phyloP scores from a whole-genome alignment of 768 basidiomycete species.

The Lentinus brumalis region DNA sequence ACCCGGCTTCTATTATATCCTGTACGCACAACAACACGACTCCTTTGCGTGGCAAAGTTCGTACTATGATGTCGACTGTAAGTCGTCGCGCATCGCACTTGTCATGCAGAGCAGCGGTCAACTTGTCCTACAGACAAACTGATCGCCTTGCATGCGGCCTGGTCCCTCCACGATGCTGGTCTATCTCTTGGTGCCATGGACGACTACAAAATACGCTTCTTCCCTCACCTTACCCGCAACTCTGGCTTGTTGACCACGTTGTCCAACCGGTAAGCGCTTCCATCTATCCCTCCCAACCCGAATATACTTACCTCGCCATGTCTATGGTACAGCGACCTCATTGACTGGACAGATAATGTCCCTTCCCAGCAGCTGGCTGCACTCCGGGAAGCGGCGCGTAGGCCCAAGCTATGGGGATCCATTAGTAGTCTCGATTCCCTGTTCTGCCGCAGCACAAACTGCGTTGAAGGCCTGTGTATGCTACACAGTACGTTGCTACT shows the following conservation, averaged over 20 bases:
- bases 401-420: background rate
- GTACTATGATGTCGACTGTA: slow-evolving; percentile 50
- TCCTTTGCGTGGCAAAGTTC: slow-evolving; percentile 37
- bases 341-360: background rate
- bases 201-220: background rate
- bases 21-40: slow-evolving; percentile 33
- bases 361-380: background rate
- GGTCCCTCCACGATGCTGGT: slow-evolving; percentile 35
- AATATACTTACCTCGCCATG: background rate
- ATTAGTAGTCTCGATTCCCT: background rate
- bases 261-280: background rate
- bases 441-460: background rate
- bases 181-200: background rate
- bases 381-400: background rate
- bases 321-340: background rate
- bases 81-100: slow-evolving; percentile 24
- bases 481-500: background rate
- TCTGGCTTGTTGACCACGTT: background rate
- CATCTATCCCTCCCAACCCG: background rate
- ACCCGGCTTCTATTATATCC: slow-evolving; percentile 32
- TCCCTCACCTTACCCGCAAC: background rate
- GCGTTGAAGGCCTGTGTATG: background rate
- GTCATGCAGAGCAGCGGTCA: no score
- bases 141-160: slow-evolving; percentile 47
- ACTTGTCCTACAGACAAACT: slow-evolving; percentile 42